Evolutionary conservation across 169 alveolate genomes (phyloP).

Genomic region (Plasmodium vivax): DNA sequence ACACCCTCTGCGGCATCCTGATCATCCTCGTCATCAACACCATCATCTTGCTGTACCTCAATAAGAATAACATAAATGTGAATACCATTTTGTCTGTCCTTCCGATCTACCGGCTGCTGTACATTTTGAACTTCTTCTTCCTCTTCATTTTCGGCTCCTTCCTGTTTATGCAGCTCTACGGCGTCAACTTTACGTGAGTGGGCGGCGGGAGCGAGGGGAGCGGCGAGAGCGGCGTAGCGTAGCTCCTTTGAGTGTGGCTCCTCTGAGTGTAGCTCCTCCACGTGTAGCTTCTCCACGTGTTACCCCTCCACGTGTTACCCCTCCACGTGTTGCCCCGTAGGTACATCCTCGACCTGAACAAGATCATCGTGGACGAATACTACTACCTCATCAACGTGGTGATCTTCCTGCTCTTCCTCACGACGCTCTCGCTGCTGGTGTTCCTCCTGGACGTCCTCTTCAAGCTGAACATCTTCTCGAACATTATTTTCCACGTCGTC

Average conservation of each 20-base stretch:
- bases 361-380: slow-evolving; percentile 69
- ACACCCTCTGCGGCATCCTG: slow-evolving; percentile 24
- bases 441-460: slow-evolving; percentile 78
- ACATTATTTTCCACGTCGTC: slow-evolving; percentile 22
- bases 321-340: neutral
- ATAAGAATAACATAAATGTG: slow-evolving; percentile 40
- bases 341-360: slow-evolving; percentile 56
- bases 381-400: slow-evolving; percentile 51
- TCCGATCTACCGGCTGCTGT: slow-evolving; percentile 37
- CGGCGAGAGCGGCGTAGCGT: no score
- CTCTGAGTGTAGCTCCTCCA: no score
- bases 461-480: slow-evolving; percentile 42
- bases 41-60: slow-evolving; percentile 21
- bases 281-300: neutral
- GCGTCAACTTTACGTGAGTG: slow-evolving; percentile 63
- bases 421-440: slow-evolving; percentile 67
- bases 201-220: no score
- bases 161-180: slow-evolving; percentile 49
- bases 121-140: slow-evolving; percentile 56
- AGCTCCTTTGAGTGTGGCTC: no score
- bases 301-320: neutral
- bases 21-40: slow-evolving; percentile 37
- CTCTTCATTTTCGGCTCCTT: slow-evolving; percentile 55
- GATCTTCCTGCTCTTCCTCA: slow-evolving; percentile 49
- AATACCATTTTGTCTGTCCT: slow-evolving; percentile 22